Evolutionary conservation across 495 filamentous ascomycete genomes (phyloP), one percentile per base, ranked within the genome.

Genomic region (Trichoderma gamsii): DNA sequence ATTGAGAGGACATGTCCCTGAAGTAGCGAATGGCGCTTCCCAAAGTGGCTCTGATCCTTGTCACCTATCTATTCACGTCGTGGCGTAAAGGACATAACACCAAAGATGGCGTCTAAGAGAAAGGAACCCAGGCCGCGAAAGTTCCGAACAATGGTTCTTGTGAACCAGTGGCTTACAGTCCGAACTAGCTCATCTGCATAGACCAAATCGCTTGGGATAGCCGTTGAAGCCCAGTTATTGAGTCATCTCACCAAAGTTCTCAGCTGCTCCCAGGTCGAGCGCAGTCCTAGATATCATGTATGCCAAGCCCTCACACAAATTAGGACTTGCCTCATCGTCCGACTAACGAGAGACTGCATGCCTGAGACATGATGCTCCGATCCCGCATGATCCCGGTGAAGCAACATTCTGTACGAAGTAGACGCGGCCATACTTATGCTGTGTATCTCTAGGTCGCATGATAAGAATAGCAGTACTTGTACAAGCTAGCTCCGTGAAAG

Each of bases 331-430:
- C n/a, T 21, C 16, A 23, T 9, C n/a, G 21, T 61, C 16, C n/a
- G 23, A 13, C 49, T 52, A 23, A 23, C 49, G 49, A 52, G 25
- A 23, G 18, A 23, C n/a, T 52, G 49, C 49, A 52, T 23, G 49
- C 49, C 49, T 21, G 21, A 61, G 56, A 61, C 56, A 61, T 32
- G 9, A 4, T 52, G 49, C 9, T 61, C 56, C 56, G 56, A 61
- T 61, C 27, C 56, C 56, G 27, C 56, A 61, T 32, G 56, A 61
- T 32, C 56, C 56, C 27, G 56, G 56, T 18, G 9, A 15, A 61
- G 25, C 49, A 61, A 25, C 56, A 61, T 52, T 21, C 18, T 11
- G 18, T 38, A 38, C 35, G 35, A 38, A 38, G 35, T 23, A 61
- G 25, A 25, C 27, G 12, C 56, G n/a, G 25, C 12, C 27, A 32